Evolutionary conservation across 2,329 filamentous ascomycete species (phyloP), one percentile per base, ranked within the genome.

Genomic region (Cladosporium sp.): DNA sequence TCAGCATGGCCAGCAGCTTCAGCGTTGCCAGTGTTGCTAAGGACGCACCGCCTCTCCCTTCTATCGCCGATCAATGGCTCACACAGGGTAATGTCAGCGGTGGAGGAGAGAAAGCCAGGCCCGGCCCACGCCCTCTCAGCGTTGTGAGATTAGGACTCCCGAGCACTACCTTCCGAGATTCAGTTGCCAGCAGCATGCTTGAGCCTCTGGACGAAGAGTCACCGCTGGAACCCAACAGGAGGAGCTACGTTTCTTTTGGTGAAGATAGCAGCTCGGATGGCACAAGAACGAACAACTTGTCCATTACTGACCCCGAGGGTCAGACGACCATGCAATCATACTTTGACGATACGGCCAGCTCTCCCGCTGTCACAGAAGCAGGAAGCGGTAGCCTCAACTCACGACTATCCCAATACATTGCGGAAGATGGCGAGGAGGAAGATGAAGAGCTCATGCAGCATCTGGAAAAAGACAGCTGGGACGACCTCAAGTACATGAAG

Each of bases 401-500:
- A 52, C 75, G 79, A n/a, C 77, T 96, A 45, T 89, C 85, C 51
- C 83, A 93, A 62, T 87, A 91, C 29, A 80, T 96, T 33, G 86
- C 86, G 13, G 87, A 94, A 59, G 92, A 97, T 62, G 91, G 90
- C 29, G 92, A 96, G 65, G 93, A 95, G 61, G 83, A 83, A 6
- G 92, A 97, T 61, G 88, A 91, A 63, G 91, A 93, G 60, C 77
- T 97, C 18, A 83, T 86, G 59, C 91, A 91, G 63, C 96, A 96
- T 76, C 77, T 97, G 35, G 84, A 89, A 29, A 88, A 89, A 56
- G 89, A 96, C 65, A 94, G 89, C 7, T 97, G 93, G 83, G 91
- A 94, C 57, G 91, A 95, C 55, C 87, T 92, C 73, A 95, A 95
- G 69, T 98, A 94, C 88, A 97, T 98, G 90, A 96, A 97, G 75